phyloP scores from a whole-genome alignment of 176 grass and related monocot genomes.

The Bothriochloa decipiens region DNA sequence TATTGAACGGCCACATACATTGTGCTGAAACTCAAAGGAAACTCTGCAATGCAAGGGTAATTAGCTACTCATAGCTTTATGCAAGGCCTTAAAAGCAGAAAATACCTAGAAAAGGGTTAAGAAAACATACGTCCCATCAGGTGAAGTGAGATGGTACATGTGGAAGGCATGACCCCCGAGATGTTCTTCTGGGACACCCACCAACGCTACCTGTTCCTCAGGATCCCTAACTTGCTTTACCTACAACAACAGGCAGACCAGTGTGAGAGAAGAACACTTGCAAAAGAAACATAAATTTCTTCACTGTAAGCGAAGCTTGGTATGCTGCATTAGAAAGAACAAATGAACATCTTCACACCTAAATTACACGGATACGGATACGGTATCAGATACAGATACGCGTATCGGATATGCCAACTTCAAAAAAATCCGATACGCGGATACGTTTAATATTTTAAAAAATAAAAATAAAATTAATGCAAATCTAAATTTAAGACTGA shows the following conservation, averaged over 20 bases:
- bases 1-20: conserved; percentile 87
- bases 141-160: conserved; percentile 92
- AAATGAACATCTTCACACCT: background rate
- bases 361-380: too few species aligned
- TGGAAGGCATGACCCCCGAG: conserved; percentile 88
- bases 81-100: conserved; percentile 29
- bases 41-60: conserved; percentile 51
- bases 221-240: conserved; percentile 79
- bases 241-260: conserved; percentile 36
- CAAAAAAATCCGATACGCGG: too few species aligned
- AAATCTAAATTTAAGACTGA: too few species aligned
- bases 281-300: conserved; percentile 13
- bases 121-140: conserved; percentile 74
- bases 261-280: conserved; percentile 6
- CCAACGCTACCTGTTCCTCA: conserved; percentile 70
- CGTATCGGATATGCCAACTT: too few species aligned
- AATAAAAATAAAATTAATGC: too few species aligned
- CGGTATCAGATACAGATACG: too few species aligned
- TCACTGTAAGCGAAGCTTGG: background rate
- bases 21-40: conserved; percentile 97
- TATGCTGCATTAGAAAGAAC: background rate
- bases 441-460: too few species aligned
- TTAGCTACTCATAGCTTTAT: background rate
- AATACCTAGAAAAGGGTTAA: conserved; percentile 3
- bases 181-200: conserved; percentile 87